Evolutionary conservation across 2,329 filamentous ascomycete genomes (phyloP).

Genomic region (Colletotrichum graminicola): DNA sequence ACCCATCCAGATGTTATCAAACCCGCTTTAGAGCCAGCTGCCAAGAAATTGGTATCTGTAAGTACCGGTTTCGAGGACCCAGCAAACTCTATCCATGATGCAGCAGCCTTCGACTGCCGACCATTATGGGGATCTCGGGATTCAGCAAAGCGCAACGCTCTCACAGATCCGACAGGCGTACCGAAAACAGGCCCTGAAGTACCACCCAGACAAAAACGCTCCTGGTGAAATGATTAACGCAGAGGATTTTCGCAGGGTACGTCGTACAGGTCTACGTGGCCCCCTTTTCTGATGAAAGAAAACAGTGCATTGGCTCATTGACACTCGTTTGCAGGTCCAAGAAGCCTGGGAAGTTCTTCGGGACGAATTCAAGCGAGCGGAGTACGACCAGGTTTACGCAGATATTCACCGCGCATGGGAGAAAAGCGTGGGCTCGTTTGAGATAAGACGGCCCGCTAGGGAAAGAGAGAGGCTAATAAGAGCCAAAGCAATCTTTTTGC

Average conservation of each 20-base stretch:
- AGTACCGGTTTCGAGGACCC: too few species aligned
- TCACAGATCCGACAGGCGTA: not conserved
- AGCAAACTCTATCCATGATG: not conserved
- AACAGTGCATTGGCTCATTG: not conserved
- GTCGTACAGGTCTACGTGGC: not conserved
- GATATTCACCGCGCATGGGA: not conserved
- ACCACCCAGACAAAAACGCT: not conserved
- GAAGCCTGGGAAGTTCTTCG: conserved; percentile 4
- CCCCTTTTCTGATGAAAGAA: not conserved
- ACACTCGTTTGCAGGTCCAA: not conserved
- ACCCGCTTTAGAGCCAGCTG: not conserved
- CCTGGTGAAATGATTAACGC: not conserved
- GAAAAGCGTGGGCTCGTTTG: not conserved
- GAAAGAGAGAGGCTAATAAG: not conserved
- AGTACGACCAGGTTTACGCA: not conserved
- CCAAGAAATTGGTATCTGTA: not conserved
- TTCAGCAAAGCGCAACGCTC: not conserved
- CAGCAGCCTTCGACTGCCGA: not conserved
- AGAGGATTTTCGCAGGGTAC: not conserved
- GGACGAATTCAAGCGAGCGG: not conserved
- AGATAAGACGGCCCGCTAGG: not conserved
- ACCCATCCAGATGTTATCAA: not conserved
- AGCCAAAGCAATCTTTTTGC: too few species aligned
- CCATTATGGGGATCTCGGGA: not conserved
- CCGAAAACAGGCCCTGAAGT: not conserved